These are phyloP conservation scores for Chimonanthus salicifolius DNA, from an alignment of 164 flowering plant species.

Conservation along the genomic window DNA sequence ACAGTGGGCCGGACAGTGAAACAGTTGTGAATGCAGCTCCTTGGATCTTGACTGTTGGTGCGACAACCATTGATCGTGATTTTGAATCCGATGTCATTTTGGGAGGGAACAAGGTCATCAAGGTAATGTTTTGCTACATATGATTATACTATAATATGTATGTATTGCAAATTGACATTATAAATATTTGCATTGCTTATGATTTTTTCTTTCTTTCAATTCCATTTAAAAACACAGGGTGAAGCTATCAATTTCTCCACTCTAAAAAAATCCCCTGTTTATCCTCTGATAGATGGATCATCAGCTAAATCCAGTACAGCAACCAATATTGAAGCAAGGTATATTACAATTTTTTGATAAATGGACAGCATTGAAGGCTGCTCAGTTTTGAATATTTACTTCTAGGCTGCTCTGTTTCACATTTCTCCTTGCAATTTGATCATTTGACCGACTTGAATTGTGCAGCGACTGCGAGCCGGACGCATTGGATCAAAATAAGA, in stretches of 20 bases:
- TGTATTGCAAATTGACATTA: too few species aligned
- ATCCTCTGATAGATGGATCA: constrained; percentile 20
- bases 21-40: constrained; percentile 68
- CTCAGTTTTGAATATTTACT: not conserved
- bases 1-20: constrained; percentile 40
- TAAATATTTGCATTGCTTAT: too few species aligned
- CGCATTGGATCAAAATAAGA: constrained; percentile 30
- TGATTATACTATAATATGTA: too few species aligned
- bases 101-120: constrained; percentile 40
- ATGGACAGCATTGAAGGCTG: not conserved
- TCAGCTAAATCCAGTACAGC: constrained; percentile 20
- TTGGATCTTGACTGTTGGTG: constrained; percentile 68
- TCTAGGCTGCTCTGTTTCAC: constrained; percentile 13
- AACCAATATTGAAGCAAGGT: constrained; percentile 19
- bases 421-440: not conserved
- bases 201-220: too few species aligned
- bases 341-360: not conserved
- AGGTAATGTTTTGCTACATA: constrained; percentile 23
- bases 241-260: constrained; percentile 34
- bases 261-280: constrained; percentile 22
- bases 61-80: constrained; percentile 32
- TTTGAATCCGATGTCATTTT: constrained; percentile 24
- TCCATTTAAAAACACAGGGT: constrained; percentile 21
- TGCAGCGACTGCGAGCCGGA: constrained; percentile 47
- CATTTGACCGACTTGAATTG: not conserved